Evolutionary conservation across 129 eudicot genomes (phyloP), one percentile per base, ranked within the genome.

Genomic region (Lactuca sativa): DNA sequence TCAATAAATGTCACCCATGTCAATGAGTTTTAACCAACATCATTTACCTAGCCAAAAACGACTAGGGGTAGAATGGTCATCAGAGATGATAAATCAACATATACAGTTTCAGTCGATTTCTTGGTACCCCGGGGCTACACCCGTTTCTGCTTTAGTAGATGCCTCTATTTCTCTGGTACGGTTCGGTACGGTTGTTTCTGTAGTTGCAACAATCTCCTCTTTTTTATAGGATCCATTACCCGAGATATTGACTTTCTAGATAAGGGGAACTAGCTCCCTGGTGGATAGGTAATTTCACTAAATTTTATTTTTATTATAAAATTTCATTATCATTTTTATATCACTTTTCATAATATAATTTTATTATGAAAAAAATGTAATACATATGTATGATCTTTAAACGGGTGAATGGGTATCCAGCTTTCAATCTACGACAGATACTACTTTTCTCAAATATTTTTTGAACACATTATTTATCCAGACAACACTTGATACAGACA

Each of bases 401-500:
- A 95, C 97, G 9, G 99, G 99, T 70, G 85, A 90, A 67, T 95
- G 97, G 99, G 86, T 82, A 36, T 85, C 97, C 4, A 90, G 93
- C 77, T 95, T 87, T 73, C 89, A 82, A 82, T 97, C 99, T 33
- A 97, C 99, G 60, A 79, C 74, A 85, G 97, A 97, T 93, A 69
- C 34, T 30, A 12, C 71, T 67, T 60, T 34, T 43, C 52, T 62
- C 69, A 21, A 21, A 21, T 21, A 21, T 21, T 21, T 21, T 21
- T 21, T 21, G 21, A 21, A 21, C 0, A 21, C 21, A 21, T 1
- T 21, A 21, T 21, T 21, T 21, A 21, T 21, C 21, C 21, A 1
- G 21, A 21, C 21, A 21, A 21, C 21, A 21, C 0, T 21, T 21
- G 1, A 21, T 21, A 21, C 21, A 21, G 21, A 21, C 21, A 21